These are phyloP conservation scores for Fusarium bactridioides DNA, from an alignment of 2,329 filamentous ascomycete species.

Conservation along the genomic window DNA sequence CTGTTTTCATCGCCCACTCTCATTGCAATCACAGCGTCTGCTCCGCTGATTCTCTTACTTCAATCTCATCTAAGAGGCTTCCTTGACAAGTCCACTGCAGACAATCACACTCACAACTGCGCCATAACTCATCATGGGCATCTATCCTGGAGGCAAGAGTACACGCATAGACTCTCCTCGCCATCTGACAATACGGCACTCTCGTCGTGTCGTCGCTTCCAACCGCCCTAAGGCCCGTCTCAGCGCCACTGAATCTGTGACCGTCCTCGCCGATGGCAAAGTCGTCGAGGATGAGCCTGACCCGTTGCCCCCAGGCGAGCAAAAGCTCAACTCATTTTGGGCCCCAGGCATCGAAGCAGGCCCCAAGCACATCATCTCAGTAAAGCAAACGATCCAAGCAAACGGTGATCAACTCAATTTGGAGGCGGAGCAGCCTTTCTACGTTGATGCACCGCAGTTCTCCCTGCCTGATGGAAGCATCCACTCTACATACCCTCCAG, in stretches of 20 bases:
- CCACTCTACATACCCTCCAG: constrained; percentile 51
- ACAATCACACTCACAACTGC: neutral
- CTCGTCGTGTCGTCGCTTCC: neutral
- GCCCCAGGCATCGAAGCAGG: constrained; percentile 27
- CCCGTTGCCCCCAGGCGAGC: constrained; percentile 12
- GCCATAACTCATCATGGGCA: neutral
- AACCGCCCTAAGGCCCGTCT: neutral
- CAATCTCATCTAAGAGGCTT: rapidly evolving
- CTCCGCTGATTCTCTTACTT: rapidly evolving
- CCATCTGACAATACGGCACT: constrained; percentile 13
- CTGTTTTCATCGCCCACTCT: neutral
- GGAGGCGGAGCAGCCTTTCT: constrained; percentile 40
- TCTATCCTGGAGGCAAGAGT: constrained; percentile 27
- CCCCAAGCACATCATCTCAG: constrained; percentile 4
- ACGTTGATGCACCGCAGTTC: constrained; percentile 49
- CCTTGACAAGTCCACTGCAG: rapidly evolving
- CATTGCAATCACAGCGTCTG: neutral
- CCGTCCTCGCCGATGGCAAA: neutral
- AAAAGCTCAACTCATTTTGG: constrained; percentile 32
- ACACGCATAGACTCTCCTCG: constrained; percentile 13
- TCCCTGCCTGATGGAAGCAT: constrained; percentile 44
- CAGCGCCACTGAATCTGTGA: neutral
- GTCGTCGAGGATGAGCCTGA: neutral
- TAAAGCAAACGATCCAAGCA: neutral
- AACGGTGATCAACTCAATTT: neutral